Evolutionary conservation across 495 filamentous ascomycete species (phyloP), one percentile per base, ranked within the genome.

Genomic region (Thermothielavioides terrestris): DNA sequence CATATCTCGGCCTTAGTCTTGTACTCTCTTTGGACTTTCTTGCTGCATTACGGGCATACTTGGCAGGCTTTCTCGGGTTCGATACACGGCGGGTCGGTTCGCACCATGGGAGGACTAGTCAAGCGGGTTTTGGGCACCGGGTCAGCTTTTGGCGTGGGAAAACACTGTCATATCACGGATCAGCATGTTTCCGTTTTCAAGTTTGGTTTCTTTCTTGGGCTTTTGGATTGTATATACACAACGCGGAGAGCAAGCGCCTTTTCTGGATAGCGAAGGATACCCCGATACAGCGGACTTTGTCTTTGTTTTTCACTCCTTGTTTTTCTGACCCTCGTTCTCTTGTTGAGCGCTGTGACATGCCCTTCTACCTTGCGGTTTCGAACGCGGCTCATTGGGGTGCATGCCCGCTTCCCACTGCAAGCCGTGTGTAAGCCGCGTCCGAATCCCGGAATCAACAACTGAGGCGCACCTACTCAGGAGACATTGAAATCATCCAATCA

Each of bases 211-310:
- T 54, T 38, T 48, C 23, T 45, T 23, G 4, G 12, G 20, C 9
- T 25, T 11, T 31, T 23, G 14, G 21, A 21, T 34, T 14, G n/a
- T n/a, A n/a, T n/a, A 30, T 42, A 30, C 23, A 42, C 18, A 27
- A 14, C 2, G 2, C 26, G 40, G 31, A 23, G 31, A 36, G 43
- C 30, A 36, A n/a, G 31, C 8, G 43, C 9, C 26, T 44, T 31
- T 2, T 18, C 7, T 27, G 30, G 20, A 34, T 53, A 31, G 35
- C 36, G 26, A 36, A 42, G 50, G 50, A 53, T 53, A 53, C 50
- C 50, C 45, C 36, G 36, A 35, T 39, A 25, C 21, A 34, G 25
- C 18, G 9, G 31, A 23, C n/a, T 40, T 50, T 28, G 25, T 31
- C 18, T 46, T 32, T 31, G 1, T 11, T 6, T 25, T 26, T 42